A percentile compares a stretch with the other conserved stretches of the same genome.
These are phyloP conservation scores for Adansonia digitata DNA, from an alignment of 345 rosid species.

Conservation along the genomic window DNA sequence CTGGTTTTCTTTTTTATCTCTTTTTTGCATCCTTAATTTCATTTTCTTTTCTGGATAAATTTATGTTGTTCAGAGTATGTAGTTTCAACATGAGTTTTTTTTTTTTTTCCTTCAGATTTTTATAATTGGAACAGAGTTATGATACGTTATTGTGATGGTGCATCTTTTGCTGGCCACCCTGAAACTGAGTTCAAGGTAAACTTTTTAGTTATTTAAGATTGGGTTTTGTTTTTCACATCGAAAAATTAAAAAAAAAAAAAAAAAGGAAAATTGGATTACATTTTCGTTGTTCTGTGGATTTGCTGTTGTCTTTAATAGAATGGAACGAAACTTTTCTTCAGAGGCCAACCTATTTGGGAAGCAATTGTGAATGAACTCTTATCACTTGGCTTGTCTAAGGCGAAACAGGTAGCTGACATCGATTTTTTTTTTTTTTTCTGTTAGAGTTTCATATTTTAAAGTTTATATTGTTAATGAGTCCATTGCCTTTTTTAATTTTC, in stretches of 20 bases:
- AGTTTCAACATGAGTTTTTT: background rate
- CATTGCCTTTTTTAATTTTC: background rate
- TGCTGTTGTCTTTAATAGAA: slow-evolving; percentile 29
- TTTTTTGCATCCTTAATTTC: background rate
- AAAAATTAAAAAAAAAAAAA: no score
- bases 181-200: slow-evolving; percentile 71
- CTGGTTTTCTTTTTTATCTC: slow-evolving; percentile 35
- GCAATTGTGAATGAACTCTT: slow-evolving; percentile 64
- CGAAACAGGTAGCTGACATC: slow-evolving; percentile 50
- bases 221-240: background rate
- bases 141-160: slow-evolving; percentile 90
- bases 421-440: no score
- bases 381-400: slow-evolving; percentile 65
- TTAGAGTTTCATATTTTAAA: slow-evolving; percentile 1
- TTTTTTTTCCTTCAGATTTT: slow-evolving; percentile 43
- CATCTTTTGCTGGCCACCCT: slow-evolving; percentile 80
- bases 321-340: slow-evolving; percentile 56
- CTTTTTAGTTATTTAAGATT: background rate
- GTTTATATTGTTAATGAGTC: background rate
- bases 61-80: background rate
- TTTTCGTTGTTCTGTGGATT: background rate
- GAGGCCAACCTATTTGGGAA: slow-evolving; percentile 98
- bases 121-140: slow-evolving; percentile 78
- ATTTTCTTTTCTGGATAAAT: background rate
- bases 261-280: background rate